Evolutionary conservation across 345 rosid genomes (phyloP), one percentile per base, ranked within the genome.

Genomic region (Aquilaria yunnanensis): DNA sequence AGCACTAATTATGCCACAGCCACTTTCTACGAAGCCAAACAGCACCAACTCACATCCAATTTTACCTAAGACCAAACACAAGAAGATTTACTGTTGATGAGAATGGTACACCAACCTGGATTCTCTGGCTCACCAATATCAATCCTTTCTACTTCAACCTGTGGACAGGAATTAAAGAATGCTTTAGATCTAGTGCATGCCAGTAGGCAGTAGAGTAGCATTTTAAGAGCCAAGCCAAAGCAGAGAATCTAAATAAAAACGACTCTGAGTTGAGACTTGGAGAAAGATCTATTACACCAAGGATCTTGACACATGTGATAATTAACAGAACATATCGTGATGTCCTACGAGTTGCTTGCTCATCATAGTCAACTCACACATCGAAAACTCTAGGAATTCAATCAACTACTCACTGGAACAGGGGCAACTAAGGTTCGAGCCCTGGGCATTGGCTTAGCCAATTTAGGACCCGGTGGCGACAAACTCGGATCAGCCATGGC

Each of bases 61-160:
- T 9, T 9, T 37, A 37, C 43, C 8, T 37, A 37, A 37, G 23
- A 37, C 43, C 43, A 37, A 37, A 37, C 43, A 37, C 43, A 37
- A 4, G 43, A 37, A 37, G 8, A 23, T 23, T 37, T 9, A 37
- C 43, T 37, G 43, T 37, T 9, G 8, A 37, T 37, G 16, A 69
- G 16, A 9, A 32, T 16, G 65, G 29, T 51, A 54, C 10, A 69
- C 58, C 64, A 72, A 85, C 91, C 91, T 74, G 79, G 66, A 62
- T 67, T 70, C 52, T 73, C 84, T 10, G 80, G 79, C 56, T 72
- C 84, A 45, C 85, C 85, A 61, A 88, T 78, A 71, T 91, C 92
- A 67, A 91, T 88, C 67, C 77, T 77, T 68, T 91, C 97, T 68
- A 88, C 94, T 72, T 86, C 88, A 64, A 88, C 92, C 97, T 83